Evolutionary conservation across 306 rosid genomes (phyloP), one percentile per base, ranked within the genome.

Genomic region (Acmispon strigosus): DNA sequence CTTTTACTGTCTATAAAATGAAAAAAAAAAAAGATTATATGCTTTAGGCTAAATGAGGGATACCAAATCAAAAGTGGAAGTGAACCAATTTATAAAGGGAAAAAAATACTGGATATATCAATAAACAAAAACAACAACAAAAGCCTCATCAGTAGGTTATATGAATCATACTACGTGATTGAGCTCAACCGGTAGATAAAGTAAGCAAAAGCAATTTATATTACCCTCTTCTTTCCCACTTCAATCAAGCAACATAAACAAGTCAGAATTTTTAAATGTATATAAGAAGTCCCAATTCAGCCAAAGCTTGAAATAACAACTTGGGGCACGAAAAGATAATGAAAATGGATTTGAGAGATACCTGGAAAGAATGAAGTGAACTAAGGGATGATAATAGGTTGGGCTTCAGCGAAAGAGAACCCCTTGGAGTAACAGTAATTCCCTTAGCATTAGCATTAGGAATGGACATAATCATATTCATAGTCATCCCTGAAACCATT

Each of bases 281-380:
- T 7, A 60, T 45, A 20, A 5, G 2, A n/a, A 32, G 4, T 54
- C 12, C 13, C 3, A 37, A 7, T 57, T 14, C 11, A 27, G 47
- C 8, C 50, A 3, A 42, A 42, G 47, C n/a, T 42, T 42, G 0
- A 66, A 14, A 66, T 34, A 47, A 57, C 15, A 66, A 20, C 59
- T 32, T 32, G 37, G 49, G 22, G 45, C 2, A 1, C 47, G n/a
- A 42, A 44, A 43, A 10, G 14, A 27, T 12, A 64, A 4, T 32
- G 37, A 52, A 53, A 2, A 48, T 5, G 14, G 36, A 34, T 2
- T 2, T 1, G 36, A 54, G 50, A 34, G 8, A 86, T 84, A 92
- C 94, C 96, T 83, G 92, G 8, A 83, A 80, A 80, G 83, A 83
- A 75, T 78, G 73, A 29, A 84, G 83, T 16, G 80, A 84, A 75